Evolutionary conservation across 73 alveolate species (phyloP), one percentile per base, ranked within the genome.

Genomic region (Symbiodinium pilosum): DNA sequence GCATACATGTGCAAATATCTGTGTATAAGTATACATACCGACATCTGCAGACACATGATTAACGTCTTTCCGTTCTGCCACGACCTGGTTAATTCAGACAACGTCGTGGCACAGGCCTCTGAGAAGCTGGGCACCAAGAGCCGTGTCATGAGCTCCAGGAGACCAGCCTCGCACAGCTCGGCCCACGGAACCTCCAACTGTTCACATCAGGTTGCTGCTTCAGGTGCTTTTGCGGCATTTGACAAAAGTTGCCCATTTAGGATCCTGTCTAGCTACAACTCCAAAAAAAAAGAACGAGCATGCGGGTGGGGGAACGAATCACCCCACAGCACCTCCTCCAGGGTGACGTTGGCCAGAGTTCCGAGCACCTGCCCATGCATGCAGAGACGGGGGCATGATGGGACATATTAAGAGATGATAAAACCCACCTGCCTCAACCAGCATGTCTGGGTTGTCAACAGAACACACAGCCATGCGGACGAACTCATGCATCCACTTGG

Each of bases 401-500:
- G 14, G 59, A 47, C 14, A 47, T 14, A 47, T 6, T 47, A 16
- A 68, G 83, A 68, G 83, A 7, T 34, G 12, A 34, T 34, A n/a
- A 14, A 68, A 8, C 30, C 32, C 83, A 68, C 39, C 41, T 4
- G 8, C 98, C 98, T 93, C 98, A 36, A 93, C 93, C 64, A 93
- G 93, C 51, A 93, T 42, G 40, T 93, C 98, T 2, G 98, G 98
- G 84, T 93, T 43, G 98, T 93, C 98, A 41, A 93, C 98, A 14
- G 93, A 93, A 84, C 86, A 75, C 41, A 77, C 69, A 18, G 98
- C 98, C 98, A 93, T 93, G 93, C 98, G 98, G 26, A 93, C 98
- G 92, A 93, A 93, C 86, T 93, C 98, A 52, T 44, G 59, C 98
- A 93, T 93, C 98, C 98, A 93, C 98, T 93, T 93, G 43, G 98